Conservation (phyloP, 495 filamentous ascomycete species). For the Bacidia rubella region DNA sequence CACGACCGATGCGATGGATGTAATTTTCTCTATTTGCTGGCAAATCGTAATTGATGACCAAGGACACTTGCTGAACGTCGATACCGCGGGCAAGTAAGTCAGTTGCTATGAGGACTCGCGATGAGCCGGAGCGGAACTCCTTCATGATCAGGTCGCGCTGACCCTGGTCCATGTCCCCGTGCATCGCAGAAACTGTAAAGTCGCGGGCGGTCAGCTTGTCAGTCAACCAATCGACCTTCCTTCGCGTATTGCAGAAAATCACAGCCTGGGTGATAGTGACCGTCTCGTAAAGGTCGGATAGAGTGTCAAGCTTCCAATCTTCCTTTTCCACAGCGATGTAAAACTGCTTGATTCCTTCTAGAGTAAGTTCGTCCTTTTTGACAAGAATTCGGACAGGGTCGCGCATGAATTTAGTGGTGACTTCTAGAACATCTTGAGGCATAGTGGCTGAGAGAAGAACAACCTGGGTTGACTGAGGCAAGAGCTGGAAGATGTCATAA, state of each 20-base stretch:
- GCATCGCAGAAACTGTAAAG: slow-evolving; percentile 98
- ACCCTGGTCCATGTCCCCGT: slow-evolving; percentile 95
- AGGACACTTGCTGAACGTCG: slow-evolving; percentile 96
- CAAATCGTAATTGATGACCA: slow-evolving; percentile 99
- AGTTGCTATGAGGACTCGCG: slow-evolving; percentile 94
- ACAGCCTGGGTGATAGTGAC: slow-evolving; percentile 98
- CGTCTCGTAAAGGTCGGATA: slow-evolving; percentile 97
- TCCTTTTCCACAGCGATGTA: slow-evolving; percentile 99
- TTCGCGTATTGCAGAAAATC: slow-evolving; percentile 99
- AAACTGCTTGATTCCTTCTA: slow-evolving; percentile 99
- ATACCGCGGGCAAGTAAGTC: slow-evolving; percentile 97
- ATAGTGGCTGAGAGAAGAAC: slow-evolving; percentile 95
- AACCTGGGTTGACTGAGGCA: slow-evolving; percentile 94
- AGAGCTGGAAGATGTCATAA: slow-evolving; percentile 98
- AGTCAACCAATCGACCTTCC: slow-evolving; percentile 99
- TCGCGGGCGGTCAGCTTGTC: slow-evolving; percentile 96
- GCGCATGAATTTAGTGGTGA: slow-evolving; percentile 99
- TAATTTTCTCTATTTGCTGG: slow-evolving; percentile 99
- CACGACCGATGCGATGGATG: slow-evolving; percentile 98
- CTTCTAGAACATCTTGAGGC: slow-evolving; percentile 96
- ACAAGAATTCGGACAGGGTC: slow-evolving; percentile 97
- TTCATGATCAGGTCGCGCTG: slow-evolving; percentile 99
- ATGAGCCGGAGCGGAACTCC: slow-evolving; percentile 96
- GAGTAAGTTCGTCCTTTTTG: slow-evolving; percentile 97
- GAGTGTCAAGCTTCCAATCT: slow-evolving; percentile 98